Conservation (phyloP, 129 eudicot genomes). For the Centaurea solstitialis region DNA sequence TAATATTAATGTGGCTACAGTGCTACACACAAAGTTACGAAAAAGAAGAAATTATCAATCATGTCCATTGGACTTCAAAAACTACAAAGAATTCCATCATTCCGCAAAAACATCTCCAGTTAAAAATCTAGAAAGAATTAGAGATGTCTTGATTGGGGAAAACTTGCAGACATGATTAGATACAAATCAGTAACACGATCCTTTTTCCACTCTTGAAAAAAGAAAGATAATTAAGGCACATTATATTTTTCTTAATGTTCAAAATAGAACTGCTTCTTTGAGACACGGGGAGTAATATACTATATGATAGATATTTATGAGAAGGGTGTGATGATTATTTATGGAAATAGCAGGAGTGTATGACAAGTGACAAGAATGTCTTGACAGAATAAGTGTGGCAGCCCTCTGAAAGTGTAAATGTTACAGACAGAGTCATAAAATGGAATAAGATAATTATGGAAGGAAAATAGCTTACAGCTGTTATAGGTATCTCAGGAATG, state of each 20-base stretch:
- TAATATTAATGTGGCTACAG: not conserved
- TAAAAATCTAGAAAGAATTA: not conserved
- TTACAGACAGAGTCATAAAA: too few relatives aligned
- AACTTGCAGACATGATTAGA: not conserved
- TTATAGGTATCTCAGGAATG: conserved; percentile 81
- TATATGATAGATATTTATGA: not conserved
- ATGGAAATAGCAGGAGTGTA: too few relatives aligned
- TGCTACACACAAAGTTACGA: not conserved
- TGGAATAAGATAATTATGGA: not conserved
- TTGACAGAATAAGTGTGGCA: too few relatives aligned
- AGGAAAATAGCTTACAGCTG: conserved; percentile 61
- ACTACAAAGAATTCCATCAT: not conserved
- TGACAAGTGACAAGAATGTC: too few relatives aligned
- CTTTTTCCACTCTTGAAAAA: not conserved
- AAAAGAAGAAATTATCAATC: conserved; percentile 10
- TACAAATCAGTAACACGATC: not conserved
- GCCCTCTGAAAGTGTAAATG: too few relatives aligned
- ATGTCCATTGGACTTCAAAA: not conserved
- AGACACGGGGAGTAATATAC: not conserved
- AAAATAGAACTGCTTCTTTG: not conserved
- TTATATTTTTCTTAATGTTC: not conserved
- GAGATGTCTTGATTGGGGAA: not conserved
- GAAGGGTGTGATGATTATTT: too few relatives aligned
- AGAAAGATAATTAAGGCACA: not conserved
- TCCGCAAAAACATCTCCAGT: not conserved